phyloP scores from a whole-genome alignment of 441 rosid genomes.

The Adansonia rubrostipa region DNA sequence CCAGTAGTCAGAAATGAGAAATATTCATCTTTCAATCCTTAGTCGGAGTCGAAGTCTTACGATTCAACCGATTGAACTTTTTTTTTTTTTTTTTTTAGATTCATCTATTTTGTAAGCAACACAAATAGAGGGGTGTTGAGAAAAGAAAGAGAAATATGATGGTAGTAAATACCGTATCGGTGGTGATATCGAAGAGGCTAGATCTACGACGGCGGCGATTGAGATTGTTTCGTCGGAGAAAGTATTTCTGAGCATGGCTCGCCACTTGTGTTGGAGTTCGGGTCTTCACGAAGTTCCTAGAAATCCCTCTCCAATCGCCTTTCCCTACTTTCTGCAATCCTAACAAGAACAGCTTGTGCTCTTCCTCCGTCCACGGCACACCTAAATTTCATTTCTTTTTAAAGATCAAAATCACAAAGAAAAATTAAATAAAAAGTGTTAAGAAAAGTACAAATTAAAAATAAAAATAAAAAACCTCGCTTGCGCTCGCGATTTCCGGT shows the following conservation, averaged over 20 bases:
- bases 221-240: constrained; percentile 70
- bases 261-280: constrained; percentile 95
- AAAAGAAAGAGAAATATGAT: not conserved
- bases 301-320: constrained; percentile 96
- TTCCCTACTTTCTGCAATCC: constrained; percentile 85
- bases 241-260: constrained; percentile 95
- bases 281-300: constrained; percentile 79
- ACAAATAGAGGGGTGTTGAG: not conserved
- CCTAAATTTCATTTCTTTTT: constrained; percentile 44
- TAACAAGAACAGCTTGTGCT: constrained; percentile 78
- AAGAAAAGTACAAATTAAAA: not conserved
- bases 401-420: not conserved
- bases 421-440: not conserved
- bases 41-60: not conserved
- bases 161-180: constrained; percentile 58
- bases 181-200: constrained; percentile 93
- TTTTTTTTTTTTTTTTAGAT: not conserved
- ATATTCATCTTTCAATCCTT: not conserved
- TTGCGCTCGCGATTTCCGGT: constrained; percentile 67
- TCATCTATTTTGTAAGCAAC: not conserved
- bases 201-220: constrained; percentile 90
- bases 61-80: not conserved
- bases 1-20: not conserved
- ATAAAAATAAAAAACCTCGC: constrained; percentile 55
- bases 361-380: constrained; percentile 90